These are phyloP conservation scores for Scheffersomyces segobiensis DNA, from an alignment of 1,139 yeast genomes.

Conservation along the genomic window DNA sequence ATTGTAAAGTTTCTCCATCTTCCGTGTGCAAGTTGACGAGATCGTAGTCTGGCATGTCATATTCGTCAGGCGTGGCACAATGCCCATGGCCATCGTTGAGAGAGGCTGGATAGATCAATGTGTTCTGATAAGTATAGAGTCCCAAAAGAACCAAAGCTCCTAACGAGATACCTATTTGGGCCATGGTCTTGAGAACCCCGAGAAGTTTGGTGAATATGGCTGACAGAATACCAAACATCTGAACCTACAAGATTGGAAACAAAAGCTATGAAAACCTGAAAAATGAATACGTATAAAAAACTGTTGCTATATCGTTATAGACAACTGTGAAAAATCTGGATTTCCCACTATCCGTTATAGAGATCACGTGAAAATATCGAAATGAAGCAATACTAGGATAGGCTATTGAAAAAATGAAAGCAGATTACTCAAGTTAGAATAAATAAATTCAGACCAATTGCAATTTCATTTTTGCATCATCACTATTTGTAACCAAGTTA, in stretches of 20 bases:
- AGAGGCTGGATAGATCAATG: conserved; percentile 77
- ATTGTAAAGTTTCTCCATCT: conserved; percentile 58
- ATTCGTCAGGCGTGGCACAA: conserved; percentile 79
- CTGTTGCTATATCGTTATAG: neutral
- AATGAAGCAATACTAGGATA: neutral
- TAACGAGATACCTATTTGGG: conserved; percentile 33
- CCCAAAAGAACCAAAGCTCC: conserved; percentile 50
- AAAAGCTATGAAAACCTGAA: neutral
- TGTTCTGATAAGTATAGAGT: conserved; percentile 65
- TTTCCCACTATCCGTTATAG: neutral
- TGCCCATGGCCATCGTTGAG: conserved; percentile 73
- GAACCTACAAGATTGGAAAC: neutral
- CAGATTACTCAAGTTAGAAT: neutral
- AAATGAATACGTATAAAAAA: neutral
- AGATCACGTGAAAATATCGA: neutral
- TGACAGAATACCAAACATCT: conserved; percentile 1
- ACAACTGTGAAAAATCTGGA: neutral
- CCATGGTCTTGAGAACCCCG: conserved; percentile 10
- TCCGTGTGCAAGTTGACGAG: conserved; percentile 58
- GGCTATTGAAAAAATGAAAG: neutral
- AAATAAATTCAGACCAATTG: neutral
- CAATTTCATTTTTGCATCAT: too few species aligned
- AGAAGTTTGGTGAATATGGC: conserved; percentile 5
- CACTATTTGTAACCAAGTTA: too few species aligned
- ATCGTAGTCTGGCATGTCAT: conserved; percentile 66